Evolutionary conservation across 1,139 yeast genomes (phyloP).

Genomic region (Candida mesenterica): DNA sequence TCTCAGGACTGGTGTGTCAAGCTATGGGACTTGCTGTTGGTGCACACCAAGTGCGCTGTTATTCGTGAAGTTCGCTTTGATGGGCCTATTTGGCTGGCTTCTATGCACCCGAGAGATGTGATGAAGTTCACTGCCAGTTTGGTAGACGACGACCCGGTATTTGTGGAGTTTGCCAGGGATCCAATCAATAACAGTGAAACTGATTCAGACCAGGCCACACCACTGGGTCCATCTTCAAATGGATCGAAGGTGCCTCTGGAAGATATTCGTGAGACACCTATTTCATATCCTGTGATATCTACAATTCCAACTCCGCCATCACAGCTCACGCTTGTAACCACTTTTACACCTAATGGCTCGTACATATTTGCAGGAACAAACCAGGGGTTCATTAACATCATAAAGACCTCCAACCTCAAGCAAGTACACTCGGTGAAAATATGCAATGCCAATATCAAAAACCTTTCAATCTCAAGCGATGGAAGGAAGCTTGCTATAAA

Average conservation of each 20-base stretch:
- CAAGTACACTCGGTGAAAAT: conserved; percentile 48
- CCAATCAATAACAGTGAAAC: conserved; percentile 13
- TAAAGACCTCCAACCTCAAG: conserved; percentile 25
- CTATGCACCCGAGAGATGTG: conserved; percentile 51
- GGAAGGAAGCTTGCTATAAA: conserved; percentile 75
- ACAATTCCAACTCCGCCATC: too few relatives aligned
- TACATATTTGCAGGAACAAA: conserved; percentile 73
- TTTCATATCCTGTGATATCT: too few relatives aligned
- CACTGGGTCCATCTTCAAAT: too few relatives aligned
- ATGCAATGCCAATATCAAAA: conserved; percentile 64
- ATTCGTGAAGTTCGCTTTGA: conserved; percentile 52
- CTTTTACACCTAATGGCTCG: conserved; percentile 46
- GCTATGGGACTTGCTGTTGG: conserved; percentile 68
- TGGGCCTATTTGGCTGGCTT: conserved; percentile 72
- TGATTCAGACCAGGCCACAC: too few relatives aligned
- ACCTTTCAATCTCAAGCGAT: conserved; percentile 60
- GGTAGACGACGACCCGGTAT: conserved; percentile 54
- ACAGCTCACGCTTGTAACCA: conserved; percentile 17
- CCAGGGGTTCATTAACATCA: conserved; percentile 71
- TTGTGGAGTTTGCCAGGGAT: conserved; percentile 36
- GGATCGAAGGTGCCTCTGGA: too few relatives aligned
- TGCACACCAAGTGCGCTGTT: conserved; percentile 33
- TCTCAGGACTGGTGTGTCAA: conserved; percentile 84
- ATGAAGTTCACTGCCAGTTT: conserved; percentile 48
- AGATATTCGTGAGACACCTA: too few relatives aligned